phyloP scores from a whole-genome alignment of 331 rosid species.

The Phaseolus coccineus region DNA sequence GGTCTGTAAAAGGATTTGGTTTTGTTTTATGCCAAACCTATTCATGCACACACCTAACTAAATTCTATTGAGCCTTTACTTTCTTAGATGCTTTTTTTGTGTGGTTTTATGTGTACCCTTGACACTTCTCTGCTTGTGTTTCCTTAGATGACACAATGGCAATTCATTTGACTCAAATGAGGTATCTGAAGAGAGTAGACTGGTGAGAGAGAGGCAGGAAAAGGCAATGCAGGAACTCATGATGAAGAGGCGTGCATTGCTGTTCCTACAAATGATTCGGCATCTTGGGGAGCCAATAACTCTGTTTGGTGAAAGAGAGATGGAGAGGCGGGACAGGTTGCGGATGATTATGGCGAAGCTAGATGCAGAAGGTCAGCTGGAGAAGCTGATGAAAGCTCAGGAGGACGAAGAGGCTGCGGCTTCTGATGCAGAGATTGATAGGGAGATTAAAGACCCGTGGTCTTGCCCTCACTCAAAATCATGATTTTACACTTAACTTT shows the following conservation, averaged over 20 bases:
- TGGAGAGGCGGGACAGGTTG: slow-evolving; percentile 93
- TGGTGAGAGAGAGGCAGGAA: slow-evolving; percentile 84
- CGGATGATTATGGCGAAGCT: slow-evolving; percentile 79
- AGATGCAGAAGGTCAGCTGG: slow-evolving; percentile 88
- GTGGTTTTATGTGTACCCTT: neutral
- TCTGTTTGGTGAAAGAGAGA: slow-evolving; percentile 90
- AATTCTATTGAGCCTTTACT: neutral
- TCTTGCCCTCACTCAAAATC: neutral
- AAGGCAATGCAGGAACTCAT: slow-evolving; percentile 80
- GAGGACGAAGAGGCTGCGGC: slow-evolving; percentile 91
- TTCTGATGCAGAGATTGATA: slow-evolving; percentile 79
- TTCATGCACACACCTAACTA: neutral
- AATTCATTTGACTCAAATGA: slow-evolving; percentile 48
- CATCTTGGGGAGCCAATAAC: slow-evolving; percentile 93
- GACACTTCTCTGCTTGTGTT: neutral
- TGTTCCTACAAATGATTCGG: slow-evolving; percentile 95
- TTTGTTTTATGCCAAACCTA: neutral
- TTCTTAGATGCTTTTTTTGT: neutral
- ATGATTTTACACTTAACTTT: slow-evolving; percentile 20
- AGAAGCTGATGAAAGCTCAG: slow-evolving; percentile 82
- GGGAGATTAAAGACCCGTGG: slow-evolving; percentile 47
- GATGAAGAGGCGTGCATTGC: slow-evolving; percentile 91
- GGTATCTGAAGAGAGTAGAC: slow-evolving; percentile 84
- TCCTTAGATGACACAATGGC: neutral
- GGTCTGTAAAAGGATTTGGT: neutral